Base-by-base conservation (phyloP, 768 basidiomycete species). In the Tricholoma flavovirens region DNA sequence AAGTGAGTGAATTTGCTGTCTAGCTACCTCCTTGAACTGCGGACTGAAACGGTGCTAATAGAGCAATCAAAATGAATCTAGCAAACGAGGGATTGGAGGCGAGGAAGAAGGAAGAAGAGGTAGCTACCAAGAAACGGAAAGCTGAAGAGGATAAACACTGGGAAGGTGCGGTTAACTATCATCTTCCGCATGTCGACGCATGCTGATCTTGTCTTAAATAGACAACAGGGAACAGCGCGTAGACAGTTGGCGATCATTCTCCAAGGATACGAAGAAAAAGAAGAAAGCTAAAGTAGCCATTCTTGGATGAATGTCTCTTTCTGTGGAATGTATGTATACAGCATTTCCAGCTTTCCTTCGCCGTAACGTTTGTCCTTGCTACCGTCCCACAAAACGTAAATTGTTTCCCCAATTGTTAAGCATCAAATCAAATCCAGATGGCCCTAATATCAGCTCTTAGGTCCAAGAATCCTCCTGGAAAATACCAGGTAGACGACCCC, bases 61-160 rank as follows among this genome's bases (percentile, higher is more conserved):
- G 91, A 66, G 90, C 92, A 1, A 73, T 93, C 64, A 93, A 93
- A 76, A 84, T 93, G 84, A 92, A 92, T 66, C 70, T 94, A 54
- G 92, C 92, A 7, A 94, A 94, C 62, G 92, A 94, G 69, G 93
- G 93, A 3, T 74, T 94, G 4, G 93, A 96, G 67, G 94, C 94
- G n/a, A 80, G 86, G 64, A 90, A 88, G 77, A 93, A 92, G 67
- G 93, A 97, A 52, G 91, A 93, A 56, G 94, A 94, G 62, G 78
- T 88, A 10, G 71, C 77, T 21, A 64, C 83, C 33, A 84, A 72
- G 73, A 96, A 96, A 70, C 80, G 93, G 53, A 96, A 96, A 71
- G 87, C 80, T 1, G 92, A 95, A 62, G 90, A 94, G 5, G 91
- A 95, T 62, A 88, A 85, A 62, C 73, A 70, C 22, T 97, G 93